Conservation (phyloP, 2,329 filamentous ascomycete species). For the Amauroascus niger region DNA sequence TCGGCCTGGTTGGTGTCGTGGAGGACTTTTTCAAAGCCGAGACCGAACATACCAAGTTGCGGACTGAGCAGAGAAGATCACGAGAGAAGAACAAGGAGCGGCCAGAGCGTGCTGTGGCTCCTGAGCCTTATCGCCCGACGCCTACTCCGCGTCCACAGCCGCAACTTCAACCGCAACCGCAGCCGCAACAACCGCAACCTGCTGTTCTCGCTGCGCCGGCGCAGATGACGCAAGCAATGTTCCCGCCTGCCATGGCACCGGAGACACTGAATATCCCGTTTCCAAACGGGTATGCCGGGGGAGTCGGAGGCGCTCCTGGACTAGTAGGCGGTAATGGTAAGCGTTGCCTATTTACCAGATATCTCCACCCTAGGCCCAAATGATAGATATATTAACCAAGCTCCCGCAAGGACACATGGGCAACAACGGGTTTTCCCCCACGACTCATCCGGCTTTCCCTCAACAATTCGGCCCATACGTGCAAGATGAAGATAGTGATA, state of each 20-base stretch:
- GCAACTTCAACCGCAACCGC: background rate
- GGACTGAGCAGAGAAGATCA: slow-evolving; percentile 7
- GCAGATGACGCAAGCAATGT: background rate
- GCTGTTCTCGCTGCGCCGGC: background rate
- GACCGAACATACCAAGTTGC: slow-evolving; percentile 9
- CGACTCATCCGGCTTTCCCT: background rate
- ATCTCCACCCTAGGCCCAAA: background rate
- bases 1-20: background rate
- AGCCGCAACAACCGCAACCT: background rate
- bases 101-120: background rate
- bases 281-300: background rate
- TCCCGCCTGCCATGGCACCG: background rate
- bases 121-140: background rate
- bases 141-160: background rate
- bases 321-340: background rate
- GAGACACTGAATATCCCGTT: background rate
- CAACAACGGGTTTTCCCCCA: background rate
- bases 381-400: background rate
- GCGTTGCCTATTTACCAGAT: background rate
- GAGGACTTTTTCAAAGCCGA: slow-evolving; percentile 6
- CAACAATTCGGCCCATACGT: background rate
- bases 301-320: background rate
- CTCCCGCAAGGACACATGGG: background rate
- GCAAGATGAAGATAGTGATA: background rate
- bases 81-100: background rate